Evolutionary conservation across 2,329 filamentous ascomycete genomes (phyloP).

Genomic region (Cryphonectria carpinicola): DNA sequence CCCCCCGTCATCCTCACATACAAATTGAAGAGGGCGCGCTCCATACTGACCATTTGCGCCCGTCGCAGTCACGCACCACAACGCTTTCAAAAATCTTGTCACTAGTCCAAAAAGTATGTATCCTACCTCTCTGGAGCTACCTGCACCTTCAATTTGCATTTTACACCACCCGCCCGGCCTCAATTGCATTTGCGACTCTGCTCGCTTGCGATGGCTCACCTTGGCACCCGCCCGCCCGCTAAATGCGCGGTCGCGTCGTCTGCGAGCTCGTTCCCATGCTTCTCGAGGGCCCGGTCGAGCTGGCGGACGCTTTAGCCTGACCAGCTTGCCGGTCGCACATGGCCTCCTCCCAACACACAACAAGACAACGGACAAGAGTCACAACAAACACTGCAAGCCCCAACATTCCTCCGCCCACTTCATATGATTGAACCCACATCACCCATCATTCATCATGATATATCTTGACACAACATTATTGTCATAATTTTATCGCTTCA

Average conservation of each 20-base stretch:
- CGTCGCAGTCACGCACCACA: constrained; percentile 36
- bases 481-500: neutral
- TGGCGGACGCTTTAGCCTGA: constrained; percentile 14
- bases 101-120: constrained; percentile 43
- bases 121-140: constrained; percentile 31
- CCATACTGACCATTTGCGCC: constrained; percentile 26
- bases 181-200: constrained; percentile 47
- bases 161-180: constrained; percentile 37
- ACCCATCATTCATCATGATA: neutral
- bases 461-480: neutral
- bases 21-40: constrained; percentile 4
- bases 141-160: constrained; percentile 43
- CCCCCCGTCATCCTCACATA: constrained; percentile 2
- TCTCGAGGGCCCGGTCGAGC: constrained; percentile 13
- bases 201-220: constrained; percentile 13
- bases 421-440: neutral
- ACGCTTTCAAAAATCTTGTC: constrained; percentile 29
- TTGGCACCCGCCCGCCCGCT: constrained; percentile 14
- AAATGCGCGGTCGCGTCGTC: constrained; percentile 17
- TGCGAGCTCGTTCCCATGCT: constrained; percentile 14
- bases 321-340: neutral
- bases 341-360: neutral
- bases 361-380: neutral
- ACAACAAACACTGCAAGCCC: neutral
- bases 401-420: neutral